Percentiles rank a stretch among this genome's conserved stretches.
Evolutionary conservation across 2,329 filamentous ascomycete species (phyloP).

Genomic region (Xylariaceae sp.): DNA sequence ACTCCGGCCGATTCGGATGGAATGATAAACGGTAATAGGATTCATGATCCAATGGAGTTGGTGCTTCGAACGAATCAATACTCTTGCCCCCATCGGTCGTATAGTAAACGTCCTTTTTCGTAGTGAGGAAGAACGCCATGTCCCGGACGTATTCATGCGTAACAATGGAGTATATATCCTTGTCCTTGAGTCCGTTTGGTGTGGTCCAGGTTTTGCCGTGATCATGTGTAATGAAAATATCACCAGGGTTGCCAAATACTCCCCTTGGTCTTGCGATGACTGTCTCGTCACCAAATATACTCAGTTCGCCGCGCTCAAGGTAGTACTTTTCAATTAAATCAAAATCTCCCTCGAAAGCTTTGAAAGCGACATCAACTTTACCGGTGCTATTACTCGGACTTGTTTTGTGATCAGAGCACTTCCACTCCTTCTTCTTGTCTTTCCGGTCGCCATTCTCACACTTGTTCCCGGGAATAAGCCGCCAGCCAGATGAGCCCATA

Average conservation of each 20-base stretch:
- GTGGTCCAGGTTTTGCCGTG: constrained; percentile 83
- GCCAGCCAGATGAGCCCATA: constrained; percentile 83
- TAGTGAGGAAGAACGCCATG: constrained; percentile 79
- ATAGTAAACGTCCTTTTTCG: constrained; percentile 64
- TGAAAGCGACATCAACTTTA: constrained; percentile 58
- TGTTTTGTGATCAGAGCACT: constrained; percentile 62
- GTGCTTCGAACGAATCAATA: constrained; percentile 70
- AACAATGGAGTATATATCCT: constrained; percentile 66
- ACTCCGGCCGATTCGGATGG: constrained; percentile 80
- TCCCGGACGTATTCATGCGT: constrained; percentile 81
- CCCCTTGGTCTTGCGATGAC: constrained; percentile 52
- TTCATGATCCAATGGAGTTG: constrained; percentile 44
- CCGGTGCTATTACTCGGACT: constrained; percentile 54
- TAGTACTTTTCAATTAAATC: constrained; percentile 60
- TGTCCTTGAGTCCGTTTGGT: constrained; percentile 59
- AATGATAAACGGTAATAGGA: constrained; percentile 60
- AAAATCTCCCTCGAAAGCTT: constrained; percentile 58
- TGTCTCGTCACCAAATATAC: constrained; percentile 65
- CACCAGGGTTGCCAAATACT: constrained; percentile 45
- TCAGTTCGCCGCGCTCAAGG: constrained; percentile 69
- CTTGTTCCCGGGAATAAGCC: constrained; percentile 79
- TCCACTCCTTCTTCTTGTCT: constrained; percentile 67
- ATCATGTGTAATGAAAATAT: constrained; percentile 72
- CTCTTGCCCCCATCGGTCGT: constrained; percentile 73
- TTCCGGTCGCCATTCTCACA: constrained; percentile 64